A percentile compares a stretch with the other conserved stretches of the same genome.
These are phyloP conservation scores for Cucurbita ficifolia DNA, from an alignment of 306 rosid species.

Conservation along the genomic window DNA sequence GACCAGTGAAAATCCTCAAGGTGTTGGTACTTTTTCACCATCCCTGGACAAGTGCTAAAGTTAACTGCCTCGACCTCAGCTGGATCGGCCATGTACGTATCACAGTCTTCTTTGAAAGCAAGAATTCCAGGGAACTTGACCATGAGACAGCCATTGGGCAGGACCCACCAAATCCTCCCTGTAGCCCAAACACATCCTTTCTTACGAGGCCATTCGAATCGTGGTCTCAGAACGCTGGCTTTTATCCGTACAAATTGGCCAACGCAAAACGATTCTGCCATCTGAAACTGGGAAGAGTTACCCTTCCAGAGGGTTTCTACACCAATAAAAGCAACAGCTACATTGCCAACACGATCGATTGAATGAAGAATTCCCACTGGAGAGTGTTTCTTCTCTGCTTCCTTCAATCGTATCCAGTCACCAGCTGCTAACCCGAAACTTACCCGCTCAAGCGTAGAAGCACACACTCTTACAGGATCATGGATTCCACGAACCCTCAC, in stretches of 20 bases:
- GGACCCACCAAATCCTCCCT: slow-evolving; percentile 64
- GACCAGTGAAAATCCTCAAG: slow-evolving; percentile 90
- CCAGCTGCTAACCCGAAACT: slow-evolving; percentile 68
- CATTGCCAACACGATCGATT: slow-evolving; percentile 41
- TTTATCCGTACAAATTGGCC: slow-evolving; percentile 71
- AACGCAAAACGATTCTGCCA: slow-evolving; percentile 55
- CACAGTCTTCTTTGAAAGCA: slow-evolving; percentile 33
- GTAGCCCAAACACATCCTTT: slow-evolving; percentile 42
- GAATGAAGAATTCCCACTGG: slow-evolving; percentile 78
- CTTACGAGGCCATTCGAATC: slow-evolving; percentile 73
- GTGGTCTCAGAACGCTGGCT: slow-evolving; percentile 43
- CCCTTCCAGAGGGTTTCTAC: slow-evolving; percentile 66
- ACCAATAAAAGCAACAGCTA: slow-evolving; percentile 64
- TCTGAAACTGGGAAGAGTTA: slow-evolving; percentile 48
- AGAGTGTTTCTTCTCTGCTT: slow-evolving; percentile 48
- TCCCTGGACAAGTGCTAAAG: slow-evolving; percentile 46
- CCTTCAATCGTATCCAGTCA: slow-evolving; percentile 61
- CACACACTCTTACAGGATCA: slow-evolving; percentile 59
- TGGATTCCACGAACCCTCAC: slow-evolving; percentile 74
- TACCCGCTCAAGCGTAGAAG: slow-evolving; percentile 53
- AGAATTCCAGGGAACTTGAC: slow-evolving; percentile 73
- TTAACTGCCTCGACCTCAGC: slow-evolving; percentile 68
- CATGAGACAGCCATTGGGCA: slow-evolving; percentile 70
- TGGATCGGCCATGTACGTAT: slow-evolving; percentile 60
- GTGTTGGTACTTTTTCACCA: slow-evolving; percentile 71